phyloP scores from a whole-genome alignment of 192 early-diverging fungal species.

The Backusella psychrophila region DNA sequence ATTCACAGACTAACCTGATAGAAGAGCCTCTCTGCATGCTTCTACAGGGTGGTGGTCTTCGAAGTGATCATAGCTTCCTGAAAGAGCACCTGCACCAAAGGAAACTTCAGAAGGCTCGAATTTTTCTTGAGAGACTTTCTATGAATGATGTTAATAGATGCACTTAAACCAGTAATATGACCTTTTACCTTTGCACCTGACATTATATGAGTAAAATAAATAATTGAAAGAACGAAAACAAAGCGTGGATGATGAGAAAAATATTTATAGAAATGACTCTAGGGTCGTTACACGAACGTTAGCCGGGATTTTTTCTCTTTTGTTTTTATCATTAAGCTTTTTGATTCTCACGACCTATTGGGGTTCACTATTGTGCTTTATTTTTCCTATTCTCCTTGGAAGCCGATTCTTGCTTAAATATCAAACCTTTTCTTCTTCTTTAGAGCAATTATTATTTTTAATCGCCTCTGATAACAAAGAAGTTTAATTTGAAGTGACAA shows the following conservation, averaged over 20 bases:
- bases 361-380: too few relatives aligned
- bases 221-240: not conserved
- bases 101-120: constrained; percentile 44
- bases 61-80: constrained; percentile 47
- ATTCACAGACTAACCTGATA: constrained; percentile 31
- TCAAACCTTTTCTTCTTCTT: too few relatives aligned
- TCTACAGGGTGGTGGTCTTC: constrained; percentile 43
- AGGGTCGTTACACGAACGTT: too few relatives aligned
- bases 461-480: too few relatives aligned
- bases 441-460: too few relatives aligned
- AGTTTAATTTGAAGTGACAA: too few relatives aligned
- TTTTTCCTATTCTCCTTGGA: too few relatives aligned
- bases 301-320: too few relatives aligned
- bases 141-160: not conserved
- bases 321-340: too few relatives aligned
- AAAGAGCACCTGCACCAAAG: constrained; percentile 54
- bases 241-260: not conserved
- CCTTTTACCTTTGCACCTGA: not conserved
- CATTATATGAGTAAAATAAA: not conserved
- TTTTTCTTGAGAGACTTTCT: constrained; percentile 26
- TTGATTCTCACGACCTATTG: too few relatives aligned
- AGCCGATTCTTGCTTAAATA: too few relatives aligned
- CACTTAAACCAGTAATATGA: not conserved
- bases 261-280: too few relatives aligned
- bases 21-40: constrained; percentile 47